Evolutionary conservation across 768 basidiomycete species (phyloP).

Genomic region (Lactarius sp.): DNA sequence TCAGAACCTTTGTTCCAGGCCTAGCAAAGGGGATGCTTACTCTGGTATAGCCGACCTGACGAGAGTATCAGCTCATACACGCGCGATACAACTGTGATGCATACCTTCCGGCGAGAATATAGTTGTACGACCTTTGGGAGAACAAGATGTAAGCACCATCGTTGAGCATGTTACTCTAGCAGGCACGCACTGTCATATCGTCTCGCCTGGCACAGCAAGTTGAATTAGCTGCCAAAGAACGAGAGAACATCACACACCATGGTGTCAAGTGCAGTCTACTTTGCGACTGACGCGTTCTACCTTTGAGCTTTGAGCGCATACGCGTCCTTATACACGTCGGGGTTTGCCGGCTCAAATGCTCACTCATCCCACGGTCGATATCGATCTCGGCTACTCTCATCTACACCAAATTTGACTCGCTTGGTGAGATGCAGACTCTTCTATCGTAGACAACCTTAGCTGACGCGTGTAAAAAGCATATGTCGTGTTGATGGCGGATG

Average conservation of each 20-base stretch:
- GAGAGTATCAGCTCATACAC: constrained; percentile 18
- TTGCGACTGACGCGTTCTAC: constrained; percentile 7
- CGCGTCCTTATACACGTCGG: constrained; percentile 2
- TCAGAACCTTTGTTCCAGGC: constrained; percentile 13
- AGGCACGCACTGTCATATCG: constrained; percentile 86
- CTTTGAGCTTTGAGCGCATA: neutral
- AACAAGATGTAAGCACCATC: constrained; percentile 20
- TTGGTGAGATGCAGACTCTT: neutral
- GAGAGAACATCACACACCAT: constrained; percentile 14
- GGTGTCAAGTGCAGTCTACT: neutral
- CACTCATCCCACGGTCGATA: no score
- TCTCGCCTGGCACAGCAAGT: constrained; percentile 57
- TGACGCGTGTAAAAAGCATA: neutral
- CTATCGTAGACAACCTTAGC: neutral
- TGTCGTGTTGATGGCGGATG: no score
- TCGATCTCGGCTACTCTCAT: neutral
- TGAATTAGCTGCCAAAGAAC: neutral
- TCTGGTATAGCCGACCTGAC: constrained; percentile 94
- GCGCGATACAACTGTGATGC: constrained; percentile 23
- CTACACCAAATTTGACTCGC: neutral
- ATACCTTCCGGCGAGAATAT: constrained; percentile 98
- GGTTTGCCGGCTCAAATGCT: neutral
- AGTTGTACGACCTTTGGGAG: constrained; percentile 75
- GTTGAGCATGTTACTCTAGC: constrained; percentile 5
- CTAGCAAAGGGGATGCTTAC: constrained; percentile 42